phyloP scores from a whole-genome alignment of 1,139 yeast genomes.

The Debaryomyces sp. region DNA sequence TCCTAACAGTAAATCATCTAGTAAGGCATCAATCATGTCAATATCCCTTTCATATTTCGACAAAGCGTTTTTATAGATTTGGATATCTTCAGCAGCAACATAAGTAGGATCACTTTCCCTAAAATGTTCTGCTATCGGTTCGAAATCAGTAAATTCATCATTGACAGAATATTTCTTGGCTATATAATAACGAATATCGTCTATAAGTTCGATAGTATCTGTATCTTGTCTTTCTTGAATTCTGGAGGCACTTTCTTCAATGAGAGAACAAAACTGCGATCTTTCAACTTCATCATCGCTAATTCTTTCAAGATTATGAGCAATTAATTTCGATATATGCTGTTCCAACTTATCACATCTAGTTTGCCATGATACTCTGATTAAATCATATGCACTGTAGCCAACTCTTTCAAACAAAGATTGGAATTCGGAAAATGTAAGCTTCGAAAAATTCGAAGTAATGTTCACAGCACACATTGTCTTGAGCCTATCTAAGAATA shows the following conservation, averaged over 20 bases:
- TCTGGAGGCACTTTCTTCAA: constrained; percentile 55
- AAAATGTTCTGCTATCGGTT: constrained; percentile 24
- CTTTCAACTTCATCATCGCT: constrained; percentile 31
- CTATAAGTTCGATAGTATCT: constrained; percentile 78
- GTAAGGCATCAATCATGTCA: constrained; percentile 45
- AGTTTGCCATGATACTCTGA: constrained; percentile 70
- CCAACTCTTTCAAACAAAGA: constrained; percentile 24
- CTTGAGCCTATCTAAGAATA: constrained; percentile 64
- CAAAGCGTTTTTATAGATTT: constrained; percentile 30
- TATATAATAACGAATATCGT: constrained; percentile 72
- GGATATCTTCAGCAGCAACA: constrained; percentile 25
- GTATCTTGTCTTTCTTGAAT: constrained; percentile 67
- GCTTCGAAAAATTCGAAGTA: constrained; percentile 38
- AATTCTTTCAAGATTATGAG: constrained; percentile 48
- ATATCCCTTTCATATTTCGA: constrained; percentile 34
- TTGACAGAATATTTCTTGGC: constrained; percentile 47
- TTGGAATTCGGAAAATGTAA: constrained; percentile 23
- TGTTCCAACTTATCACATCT: constrained; percentile 67
- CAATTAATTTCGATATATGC: constrained; percentile 60
- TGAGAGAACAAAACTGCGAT: constrained; percentile 21
- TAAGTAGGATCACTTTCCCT: constrained; percentile 14
- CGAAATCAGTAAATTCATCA: constrained; percentile 34
- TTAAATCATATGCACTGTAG: constrained; percentile 54
- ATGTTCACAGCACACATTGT: constrained; percentile 65
- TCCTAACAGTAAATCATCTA: constrained; percentile 45